Evolutionary conservation across 2,329 filamentous ascomycete species (phyloP).

Genomic region (Chaetomiaceae sp.): DNA sequence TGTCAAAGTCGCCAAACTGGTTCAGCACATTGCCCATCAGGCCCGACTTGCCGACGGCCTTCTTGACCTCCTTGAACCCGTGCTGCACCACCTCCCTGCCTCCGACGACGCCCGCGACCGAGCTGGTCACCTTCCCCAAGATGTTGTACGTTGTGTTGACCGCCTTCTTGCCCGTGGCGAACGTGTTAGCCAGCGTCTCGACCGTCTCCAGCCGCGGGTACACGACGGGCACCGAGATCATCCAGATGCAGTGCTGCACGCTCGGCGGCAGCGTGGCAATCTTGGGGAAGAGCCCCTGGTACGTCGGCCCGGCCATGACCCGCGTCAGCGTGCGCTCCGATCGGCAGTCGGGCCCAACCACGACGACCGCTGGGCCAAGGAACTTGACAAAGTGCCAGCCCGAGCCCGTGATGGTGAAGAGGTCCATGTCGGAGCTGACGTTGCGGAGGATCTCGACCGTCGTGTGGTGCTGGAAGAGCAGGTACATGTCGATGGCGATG

Average conservation of each 20-base stretch:
- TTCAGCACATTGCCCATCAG: constrained; percentile 94
- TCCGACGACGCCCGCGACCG: constrained; percentile 90
- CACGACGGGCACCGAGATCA: constrained; percentile 84
- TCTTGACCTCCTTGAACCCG: constrained; percentile 93
- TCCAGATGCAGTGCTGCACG: constrained; percentile 96
- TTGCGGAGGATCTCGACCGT: constrained; percentile 90
- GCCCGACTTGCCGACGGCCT: constrained; percentile 89
- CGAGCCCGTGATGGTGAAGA: constrained; percentile 95
- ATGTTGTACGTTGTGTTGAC: constrained; percentile 96
- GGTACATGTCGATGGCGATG: constrained; percentile 94
- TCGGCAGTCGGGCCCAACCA: constrained; percentile 85
- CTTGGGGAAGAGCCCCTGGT: constrained; percentile 96
- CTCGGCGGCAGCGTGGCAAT: constrained; percentile 84
- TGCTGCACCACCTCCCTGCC: constrained; percentile 89
- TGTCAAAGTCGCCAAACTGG: constrained; percentile 92
- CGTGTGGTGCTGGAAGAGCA: constrained; percentile 97
- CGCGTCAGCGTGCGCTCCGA: constrained; percentile 87
- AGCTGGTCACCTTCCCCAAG: constrained; percentile 89
- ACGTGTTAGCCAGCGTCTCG: constrained; percentile 84
- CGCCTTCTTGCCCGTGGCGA: constrained; percentile 92
- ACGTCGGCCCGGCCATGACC: constrained; percentile 92
- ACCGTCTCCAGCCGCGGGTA: constrained; percentile 90
- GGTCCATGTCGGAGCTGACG: constrained; percentile 78
- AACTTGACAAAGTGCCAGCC: constrained; percentile 99
- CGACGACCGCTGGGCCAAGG: constrained; percentile 82